phyloP scores from a whole-genome alignment of 345 rosid species.

The Rhizophora apiculata region DNA sequence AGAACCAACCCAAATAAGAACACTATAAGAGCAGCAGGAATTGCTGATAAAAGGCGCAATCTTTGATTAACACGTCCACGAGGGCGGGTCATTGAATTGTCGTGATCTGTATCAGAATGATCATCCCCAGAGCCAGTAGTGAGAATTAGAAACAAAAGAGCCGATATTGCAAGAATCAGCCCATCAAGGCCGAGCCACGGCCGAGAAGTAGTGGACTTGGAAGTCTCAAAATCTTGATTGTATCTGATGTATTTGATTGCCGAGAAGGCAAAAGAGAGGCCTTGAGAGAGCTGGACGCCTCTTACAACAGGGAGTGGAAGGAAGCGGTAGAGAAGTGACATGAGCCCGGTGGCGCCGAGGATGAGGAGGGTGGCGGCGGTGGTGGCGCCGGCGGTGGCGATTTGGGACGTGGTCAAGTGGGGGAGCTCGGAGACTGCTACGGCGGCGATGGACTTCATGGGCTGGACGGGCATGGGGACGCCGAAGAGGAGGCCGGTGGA shows the following conservation, averaged over 20 bases:
- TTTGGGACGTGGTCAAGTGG: constrained; percentile 7
- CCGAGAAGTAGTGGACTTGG: constrained; percentile 51
- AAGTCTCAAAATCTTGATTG: constrained; percentile 57
- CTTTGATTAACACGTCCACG: constrained; percentile 26
- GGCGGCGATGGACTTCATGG: constrained; percentile 10
- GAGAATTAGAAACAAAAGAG: constrained; percentile 53
- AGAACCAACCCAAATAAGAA: constrained; percentile 49
- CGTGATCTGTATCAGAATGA: neutral
- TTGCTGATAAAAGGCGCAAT: constrained; percentile 45
- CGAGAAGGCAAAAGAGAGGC: constrained; percentile 75
- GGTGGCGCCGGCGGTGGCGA: neutral
- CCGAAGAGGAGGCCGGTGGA: constrained; percentile 4
- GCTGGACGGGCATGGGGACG: constrained; percentile 1
- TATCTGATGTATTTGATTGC: constrained; percentile 70
- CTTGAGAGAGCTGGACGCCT: constrained; percentile 89
- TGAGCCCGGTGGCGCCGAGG: neutral
- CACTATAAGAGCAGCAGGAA: constrained; percentile 67
- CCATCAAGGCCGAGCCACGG: constrained; percentile 81
- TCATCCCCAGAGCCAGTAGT: constrained; percentile 58
- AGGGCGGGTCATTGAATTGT: neutral
- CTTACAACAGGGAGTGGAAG: constrained; percentile 83
- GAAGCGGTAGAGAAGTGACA: constrained; percentile 41
- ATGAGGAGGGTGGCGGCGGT: constrained; percentile 8
- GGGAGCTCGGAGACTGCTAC: constrained; percentile 6
- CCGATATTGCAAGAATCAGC: constrained; percentile 49